These are phyloP conservation scores for Macrotyloma uniflorum DNA, from an alignment of 306 rosid species.

Conservation along the genomic window DNA sequence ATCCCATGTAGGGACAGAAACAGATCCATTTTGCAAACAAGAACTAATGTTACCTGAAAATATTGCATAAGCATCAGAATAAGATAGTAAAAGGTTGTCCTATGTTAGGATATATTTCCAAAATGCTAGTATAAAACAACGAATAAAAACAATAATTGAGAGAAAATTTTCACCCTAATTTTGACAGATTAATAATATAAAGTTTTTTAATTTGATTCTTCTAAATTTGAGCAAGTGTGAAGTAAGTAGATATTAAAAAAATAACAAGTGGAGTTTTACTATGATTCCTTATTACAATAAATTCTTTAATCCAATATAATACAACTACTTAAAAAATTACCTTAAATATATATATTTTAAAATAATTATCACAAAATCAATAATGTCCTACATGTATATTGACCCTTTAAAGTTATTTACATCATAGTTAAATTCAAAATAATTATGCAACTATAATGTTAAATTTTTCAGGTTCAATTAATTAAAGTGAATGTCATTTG, in stretches of 20 bases:
- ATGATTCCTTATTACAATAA: background rate
- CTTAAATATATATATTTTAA: too few species aligned
- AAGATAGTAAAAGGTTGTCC: background rate
- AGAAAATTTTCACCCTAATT: background rate
- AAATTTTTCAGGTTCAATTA: background rate
- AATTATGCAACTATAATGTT: background rate
- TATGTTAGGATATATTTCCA: background rate
- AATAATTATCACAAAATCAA: background rate
- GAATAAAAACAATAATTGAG: background rate
- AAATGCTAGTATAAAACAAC: background rate
- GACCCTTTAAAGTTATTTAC: background rate
- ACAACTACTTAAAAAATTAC: too few species aligned
- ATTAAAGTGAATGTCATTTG: background rate
- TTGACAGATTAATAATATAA: background rate
- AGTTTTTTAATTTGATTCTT: background rate
- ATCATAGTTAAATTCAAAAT: background rate
- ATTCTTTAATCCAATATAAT: too few species aligned
- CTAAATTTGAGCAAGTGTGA: background rate
- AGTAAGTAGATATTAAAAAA: background rate
- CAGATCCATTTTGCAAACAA: background rate
- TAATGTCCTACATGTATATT: background rate
- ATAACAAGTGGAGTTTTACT: background rate
- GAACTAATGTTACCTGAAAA: background rate
- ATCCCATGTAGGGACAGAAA: background rate
- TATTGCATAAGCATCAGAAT: background rate